A percentile compares a stretch with the other conserved stretches of the same genome.
Evolutionary conservation across 441 rosid species (phyloP).

Genomic region (Pelargonium cotyledonis): DNA sequence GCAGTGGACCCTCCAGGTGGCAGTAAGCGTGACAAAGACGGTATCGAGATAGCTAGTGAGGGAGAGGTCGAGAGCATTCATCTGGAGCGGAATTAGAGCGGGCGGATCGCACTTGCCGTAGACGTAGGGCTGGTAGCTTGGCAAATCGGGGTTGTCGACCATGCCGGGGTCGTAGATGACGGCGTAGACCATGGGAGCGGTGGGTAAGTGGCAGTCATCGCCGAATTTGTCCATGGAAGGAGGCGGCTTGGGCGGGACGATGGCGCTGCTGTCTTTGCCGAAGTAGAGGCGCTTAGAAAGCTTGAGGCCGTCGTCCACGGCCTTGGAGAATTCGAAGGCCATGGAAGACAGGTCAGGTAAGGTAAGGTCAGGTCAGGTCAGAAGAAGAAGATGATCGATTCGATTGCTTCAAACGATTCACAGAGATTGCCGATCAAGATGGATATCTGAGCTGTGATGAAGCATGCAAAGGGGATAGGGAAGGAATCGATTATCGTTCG

Average conservation of each 20-base stretch:
- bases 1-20: slow-evolving; percentile 86
- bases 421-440: no score
- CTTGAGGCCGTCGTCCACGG: slow-evolving; percentile 79
- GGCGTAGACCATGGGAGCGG: slow-evolving; percentile 81
- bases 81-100: slow-evolving; percentile 80
- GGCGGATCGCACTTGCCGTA: slow-evolving; percentile 91
- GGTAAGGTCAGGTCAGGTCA: no score
- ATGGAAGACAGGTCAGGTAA: not conserved
- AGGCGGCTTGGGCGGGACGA: slow-evolving; percentile 56
- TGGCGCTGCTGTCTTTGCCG: slow-evolving; percentile 65
- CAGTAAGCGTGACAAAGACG: slow-evolving; percentile 45
- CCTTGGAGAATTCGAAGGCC: slow-evolving; percentile 44
- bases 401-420: no score
- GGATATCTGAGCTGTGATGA: no score
- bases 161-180: slow-evolving; percentile 69
- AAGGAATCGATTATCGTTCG: no score
- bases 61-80: slow-evolving; percentile 52
- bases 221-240: slow-evolving; percentile 50
- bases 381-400: no score
- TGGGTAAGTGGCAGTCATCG: slow-evolving; percentile 39
- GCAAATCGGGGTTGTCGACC: slow-evolving; percentile 88
- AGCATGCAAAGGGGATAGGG: no score
- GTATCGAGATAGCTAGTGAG: slow-evolving; percentile 58
- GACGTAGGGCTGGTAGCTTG: slow-evolving; percentile 97
- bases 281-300: slow-evolving; percentile 68